phyloP scores from a whole-genome alignment of 192 early-diverging fungal species.

The Coemansia guatemalensis region DNA sequence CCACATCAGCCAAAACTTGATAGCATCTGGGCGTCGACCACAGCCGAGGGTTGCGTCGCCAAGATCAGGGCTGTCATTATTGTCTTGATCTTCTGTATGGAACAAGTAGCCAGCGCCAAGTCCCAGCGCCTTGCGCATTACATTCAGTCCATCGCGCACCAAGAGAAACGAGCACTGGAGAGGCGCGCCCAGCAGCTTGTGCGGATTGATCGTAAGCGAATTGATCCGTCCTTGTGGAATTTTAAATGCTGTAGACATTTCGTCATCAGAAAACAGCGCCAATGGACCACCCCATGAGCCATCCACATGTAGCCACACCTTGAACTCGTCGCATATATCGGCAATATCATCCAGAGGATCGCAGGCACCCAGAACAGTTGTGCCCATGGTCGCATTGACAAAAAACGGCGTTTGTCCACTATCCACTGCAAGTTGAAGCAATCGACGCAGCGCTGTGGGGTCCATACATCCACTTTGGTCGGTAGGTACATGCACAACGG shows the following conservation, averaged over 20 bases:
- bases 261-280: constrained; percentile 59
- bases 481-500: constrained; percentile 64
- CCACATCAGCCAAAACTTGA: constrained; percentile 81
- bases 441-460: constrained; percentile 52
- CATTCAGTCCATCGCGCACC: constrained; percentile 51
- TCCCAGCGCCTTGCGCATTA: constrained; percentile 64
- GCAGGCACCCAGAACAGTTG: constrained; percentile 81
- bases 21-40: constrained; percentile 73
- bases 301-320: constrained; percentile 77
- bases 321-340: constrained; percentile 58
- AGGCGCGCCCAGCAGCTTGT: constrained; percentile 79
- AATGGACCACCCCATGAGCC: constrained; percentile 76
- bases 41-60: constrained; percentile 79
- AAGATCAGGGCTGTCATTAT: constrained; percentile 46
- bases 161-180: constrained; percentile 77
- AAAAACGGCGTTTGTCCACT: constrained; percentile 69
- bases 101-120: constrained; percentile 62
- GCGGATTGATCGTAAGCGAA: constrained; percentile 75
- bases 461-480: constrained; percentile 65
- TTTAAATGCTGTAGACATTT: constrained; percentile 11
- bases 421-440: constrained; percentile 45
- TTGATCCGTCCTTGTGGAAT: constrained; percentile 48
- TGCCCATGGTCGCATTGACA: constrained; percentile 80
- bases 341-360: constrained; percentile 67
- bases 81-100: constrained; percentile 9